Evolutionary conservation across 2,329 filamentous ascomycete genomes (phyloP), one percentile per base, ranked within the genome.

Genomic region (Thielaviopsis populi): DNA sequence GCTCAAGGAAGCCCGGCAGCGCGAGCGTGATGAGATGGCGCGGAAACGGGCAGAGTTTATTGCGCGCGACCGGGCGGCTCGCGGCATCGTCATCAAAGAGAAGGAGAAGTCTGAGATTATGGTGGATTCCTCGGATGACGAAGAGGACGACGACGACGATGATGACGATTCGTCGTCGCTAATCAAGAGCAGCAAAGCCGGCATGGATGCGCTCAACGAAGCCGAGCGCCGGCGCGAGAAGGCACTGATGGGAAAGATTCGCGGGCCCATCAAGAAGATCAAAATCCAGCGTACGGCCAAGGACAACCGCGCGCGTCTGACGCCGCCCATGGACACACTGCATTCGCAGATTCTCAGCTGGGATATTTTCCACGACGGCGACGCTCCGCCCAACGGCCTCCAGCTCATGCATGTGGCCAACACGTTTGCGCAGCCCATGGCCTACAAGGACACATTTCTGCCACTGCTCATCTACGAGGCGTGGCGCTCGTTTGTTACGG

Each of bases 321-420:
- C 91, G 40, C 94, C 95, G 7, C 89, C 95, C 68, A 87, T 99
- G 75, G 87, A 90, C 43, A 80, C 83, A 17, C 76, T 99, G 37
- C 94, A 97, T 72, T 86, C 88, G 69, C 86, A 86, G 19, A 90
- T 99, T 61, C 82, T 99, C 2, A 83, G 87, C 64, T 99, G 94
- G 94, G 89, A 99, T 68, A 95, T 95, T 68, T 99, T 96, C 73
- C 88, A 96, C 70, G 78, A 84, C 56, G 90, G 91, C 33, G 89
- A 91, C 70, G 88, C 91, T 66, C 94, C 94, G 5, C 91, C 94
- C 0, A 86, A 83, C 61, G 83, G 83, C 17, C 84, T 85, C 59
- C 80, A 83, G 54, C 95, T 92, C 70, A 83, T 80, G 58, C 79
- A 83, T 63, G 92, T 99, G 11, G 85, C 87, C 4, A 86, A 89